These are phyloP conservation scores for Alopecurus myosuroides DNA, from an alignment of 176 grass and related monocot genomes.

Conservation along the genomic window DNA sequence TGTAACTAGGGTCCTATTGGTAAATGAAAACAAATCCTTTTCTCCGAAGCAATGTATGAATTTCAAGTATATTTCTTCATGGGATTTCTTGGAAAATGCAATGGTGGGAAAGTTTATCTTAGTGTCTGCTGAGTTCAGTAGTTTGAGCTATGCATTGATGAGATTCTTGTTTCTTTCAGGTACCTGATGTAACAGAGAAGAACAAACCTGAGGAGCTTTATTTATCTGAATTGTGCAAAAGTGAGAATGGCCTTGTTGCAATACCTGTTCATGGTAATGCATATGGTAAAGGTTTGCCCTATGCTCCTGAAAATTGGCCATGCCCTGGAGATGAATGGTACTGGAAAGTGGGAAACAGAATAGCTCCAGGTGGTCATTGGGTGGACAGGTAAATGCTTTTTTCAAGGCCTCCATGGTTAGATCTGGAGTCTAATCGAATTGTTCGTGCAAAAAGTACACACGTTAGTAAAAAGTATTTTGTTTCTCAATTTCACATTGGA, in stretches of 20 bases:
- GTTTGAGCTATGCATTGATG: slow-evolving; percentile 13
- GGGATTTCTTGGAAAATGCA: neutral
- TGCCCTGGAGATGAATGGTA: slow-evolving; percentile 55
- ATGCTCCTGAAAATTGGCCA: slow-evolving; percentile 79
- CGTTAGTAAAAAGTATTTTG: neutral
- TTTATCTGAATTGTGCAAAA: slow-evolving; percentile 49
- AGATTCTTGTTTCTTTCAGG: slow-evolving; percentile 25
- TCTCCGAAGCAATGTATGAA: neutral
- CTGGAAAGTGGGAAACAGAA: slow-evolving; percentile 64
- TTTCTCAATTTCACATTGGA: slow-evolving; percentile 8
- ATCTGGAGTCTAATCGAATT: neutral
- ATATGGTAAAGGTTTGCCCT: slow-evolving; percentile 58
- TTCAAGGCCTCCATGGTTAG: neutral
- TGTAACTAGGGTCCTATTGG: neutral
- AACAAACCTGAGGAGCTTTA: slow-evolving; percentile 32
- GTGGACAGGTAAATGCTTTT: slow-evolving; percentile 59
- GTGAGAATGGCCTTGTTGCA: slow-evolving; percentile 33
- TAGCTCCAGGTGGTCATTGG: slow-evolving; percentile 46
- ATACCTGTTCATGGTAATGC: slow-evolving; percentile 49
- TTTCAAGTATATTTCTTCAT: neutral
- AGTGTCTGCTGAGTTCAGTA: neutral
- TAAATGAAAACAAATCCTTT: neutral
- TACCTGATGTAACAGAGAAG: neutral
- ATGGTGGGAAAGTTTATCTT: neutral
- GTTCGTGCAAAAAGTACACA: neutral